Evolutionary conservation across 75 land plant species (phyloP).

Genomic region (Pinus albicaulis): DNA sequence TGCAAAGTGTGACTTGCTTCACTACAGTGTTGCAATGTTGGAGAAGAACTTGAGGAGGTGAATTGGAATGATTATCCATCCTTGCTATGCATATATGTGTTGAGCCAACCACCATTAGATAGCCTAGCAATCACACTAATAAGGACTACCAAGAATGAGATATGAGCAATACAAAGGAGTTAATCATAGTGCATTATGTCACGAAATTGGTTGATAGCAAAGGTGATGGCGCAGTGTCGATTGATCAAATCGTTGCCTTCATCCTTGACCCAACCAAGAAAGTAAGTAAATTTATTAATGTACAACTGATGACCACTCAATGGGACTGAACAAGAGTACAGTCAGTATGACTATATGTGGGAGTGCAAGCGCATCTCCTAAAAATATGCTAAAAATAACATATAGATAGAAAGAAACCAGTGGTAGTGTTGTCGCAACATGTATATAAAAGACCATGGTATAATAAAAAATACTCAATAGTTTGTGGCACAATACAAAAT

Average conservation of each 20-base stretch:
- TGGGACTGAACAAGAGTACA: too few relatives aligned
- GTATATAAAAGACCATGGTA: too few relatives aligned
- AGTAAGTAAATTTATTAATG: too few relatives aligned
- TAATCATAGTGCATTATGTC: background rate
- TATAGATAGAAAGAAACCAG: too few relatives aligned
- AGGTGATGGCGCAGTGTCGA: background rate
- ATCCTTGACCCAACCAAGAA: background rate
- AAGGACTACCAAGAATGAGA: background rate
- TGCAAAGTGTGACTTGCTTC: background rate
- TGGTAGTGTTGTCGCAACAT: too few relatives aligned
- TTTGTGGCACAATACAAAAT: too few relatives aligned
- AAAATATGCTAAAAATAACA: too few relatives aligned
- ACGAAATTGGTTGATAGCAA: background rate
- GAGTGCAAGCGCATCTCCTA: too few relatives aligned
- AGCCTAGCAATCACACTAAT: background rate
- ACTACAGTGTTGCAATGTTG: background rate
- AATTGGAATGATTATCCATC: background rate
- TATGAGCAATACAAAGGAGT: background rate
- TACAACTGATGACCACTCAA: too few relatives aligned
- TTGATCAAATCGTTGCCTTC: background rate
- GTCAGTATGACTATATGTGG: too few relatives aligned
- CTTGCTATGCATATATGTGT: background rate
- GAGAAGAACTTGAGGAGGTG: background rate
- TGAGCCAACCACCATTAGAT: background rate
- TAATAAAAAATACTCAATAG: too few relatives aligned